phyloP scores from a whole-genome alignment of 768 basidiomycete species.

The Pleurotus eryngii region DNA sequence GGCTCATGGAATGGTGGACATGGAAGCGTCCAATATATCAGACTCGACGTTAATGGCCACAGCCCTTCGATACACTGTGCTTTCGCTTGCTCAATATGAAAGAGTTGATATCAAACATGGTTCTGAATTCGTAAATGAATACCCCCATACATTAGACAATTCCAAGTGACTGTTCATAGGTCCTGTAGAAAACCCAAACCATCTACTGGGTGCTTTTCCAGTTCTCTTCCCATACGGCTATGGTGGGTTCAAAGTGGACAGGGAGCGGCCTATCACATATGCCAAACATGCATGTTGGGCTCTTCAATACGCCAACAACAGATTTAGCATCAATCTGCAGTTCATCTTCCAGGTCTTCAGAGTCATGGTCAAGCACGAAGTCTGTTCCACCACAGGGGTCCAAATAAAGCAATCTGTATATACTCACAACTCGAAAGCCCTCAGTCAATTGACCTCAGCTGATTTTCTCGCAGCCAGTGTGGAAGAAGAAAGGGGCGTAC shows the following conservation, averaged over 20 bases:
- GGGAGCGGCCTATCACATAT: conserved; percentile 12
- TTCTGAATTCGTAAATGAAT: too few relatives aligned
- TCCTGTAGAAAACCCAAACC: conserved; percentile 11
- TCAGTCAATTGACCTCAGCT: conserved; percentile 14
- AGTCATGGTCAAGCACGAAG: conserved; percentile 25
- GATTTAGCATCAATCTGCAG: conserved; percentile 26
- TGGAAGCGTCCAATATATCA: too few relatives aligned
- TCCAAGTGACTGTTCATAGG: too few relatives aligned
- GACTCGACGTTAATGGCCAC: too few relatives aligned
- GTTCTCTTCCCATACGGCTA: conserved; percentile 28
- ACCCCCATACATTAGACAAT: too few relatives aligned
- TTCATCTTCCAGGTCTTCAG: conserved; percentile 30
- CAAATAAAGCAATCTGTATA: conserved; percentile 22
- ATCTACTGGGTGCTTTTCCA: conserved; percentile 20
- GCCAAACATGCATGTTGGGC: conserved; percentile 25
- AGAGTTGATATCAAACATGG: too few relatives aligned
- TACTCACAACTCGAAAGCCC: conserved; percentile 26
- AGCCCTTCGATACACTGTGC: too few relatives aligned
- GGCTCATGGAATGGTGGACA: too few relatives aligned
- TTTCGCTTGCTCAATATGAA: too few relatives aligned
- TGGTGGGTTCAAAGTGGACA: conserved; percentile 24
- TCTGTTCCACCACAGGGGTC: conserved; percentile 28
- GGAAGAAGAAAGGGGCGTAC: conserved; percentile 20
- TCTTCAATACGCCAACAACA: conserved; percentile 23
- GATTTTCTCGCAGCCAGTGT: conserved; percentile 18